Evolutionary conservation across 352 stramenopile species (phyloP), one percentile per base, ranked within the genome.

Genomic region (Halophytophthora batemanensis): DNA sequence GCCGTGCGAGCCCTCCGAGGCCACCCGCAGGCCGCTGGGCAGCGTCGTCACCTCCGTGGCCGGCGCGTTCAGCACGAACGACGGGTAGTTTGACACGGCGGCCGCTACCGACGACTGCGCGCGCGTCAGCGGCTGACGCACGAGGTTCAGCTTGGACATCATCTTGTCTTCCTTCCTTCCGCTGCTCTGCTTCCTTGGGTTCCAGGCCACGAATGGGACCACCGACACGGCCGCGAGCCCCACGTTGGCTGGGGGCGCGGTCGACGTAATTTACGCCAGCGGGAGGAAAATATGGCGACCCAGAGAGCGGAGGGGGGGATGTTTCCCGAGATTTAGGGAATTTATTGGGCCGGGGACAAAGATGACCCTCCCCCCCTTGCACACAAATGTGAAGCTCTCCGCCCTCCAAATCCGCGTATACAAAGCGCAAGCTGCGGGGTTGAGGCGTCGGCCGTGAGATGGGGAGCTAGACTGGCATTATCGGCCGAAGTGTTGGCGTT

Each of bases 41-140:
- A 99, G 79, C 50, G 90, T 98, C 41, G 96, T 98, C 36, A 99
- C 91, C 68, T 99, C 93, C 1, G 97, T 99, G 22, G 88, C 87
- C 18, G 94, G 93, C 56, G 89, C 86, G 64, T 97, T 98, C 38
- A 96, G 71, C 56, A 97, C 86, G 61, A 96, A 97, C 23, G 85
- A 80, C 40, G 85, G 85, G 65, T 89, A 90, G 62, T 82, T 87
- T 53, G 81, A 77, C 54, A 85, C 77, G 37, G 75, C 68, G 37
- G 82, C 77, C 17, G 76, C 69, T 35, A 76, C 59, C 31, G 77
- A 88, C 65, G 77, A 90, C 66, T 90, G 74, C 58, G 80, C 77
- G 64, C 81, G 81, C 54, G 74, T 42, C 52, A 91, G 77, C 64
- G 66, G 62, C 62, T 63, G 65, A 52, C 67, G 71, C 57, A 69